These are phyloP conservation scores for Zymoseptoria tritici DNA, from an alignment of 2,329 filamentous ascomycete species.

Conservation along the genomic window DNA sequence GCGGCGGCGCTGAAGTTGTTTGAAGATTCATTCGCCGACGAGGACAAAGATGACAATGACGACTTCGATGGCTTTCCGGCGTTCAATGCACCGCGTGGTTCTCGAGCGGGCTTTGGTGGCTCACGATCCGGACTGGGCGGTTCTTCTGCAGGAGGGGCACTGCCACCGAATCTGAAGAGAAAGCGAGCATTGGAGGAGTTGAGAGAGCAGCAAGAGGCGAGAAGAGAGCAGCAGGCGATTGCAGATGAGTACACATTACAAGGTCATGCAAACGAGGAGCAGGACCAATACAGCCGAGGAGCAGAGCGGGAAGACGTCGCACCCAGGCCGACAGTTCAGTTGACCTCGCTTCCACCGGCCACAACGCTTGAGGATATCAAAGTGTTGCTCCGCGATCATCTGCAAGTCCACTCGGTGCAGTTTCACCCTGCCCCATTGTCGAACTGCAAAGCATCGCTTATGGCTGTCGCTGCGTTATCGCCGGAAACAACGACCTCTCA, in stretches of 20 bases:
- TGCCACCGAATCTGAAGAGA: constrained; percentile 26
- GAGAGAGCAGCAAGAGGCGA: constrained; percentile 24
- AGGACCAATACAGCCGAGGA: constrained; percentile 8
- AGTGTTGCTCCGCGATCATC: constrained; percentile 16
- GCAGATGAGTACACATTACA: constrained; percentile 8
- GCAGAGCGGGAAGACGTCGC: constrained; percentile 38
- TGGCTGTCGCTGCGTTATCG: constrained; percentile 73
- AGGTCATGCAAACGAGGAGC: constrained; percentile 18
- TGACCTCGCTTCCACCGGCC: constrained; percentile 47
- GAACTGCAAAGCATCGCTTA: constrained; percentile 55
- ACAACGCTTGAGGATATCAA: constrained; percentile 59
- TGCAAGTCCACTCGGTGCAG: constrained; percentile 23
- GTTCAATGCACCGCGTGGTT: constrained; percentile 38
- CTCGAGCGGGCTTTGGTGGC: constrained; percentile 11
- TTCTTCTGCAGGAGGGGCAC: constrained; percentile 34
- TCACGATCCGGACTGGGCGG: constrained; percentile 5
- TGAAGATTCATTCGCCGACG: constrained; percentile 61
- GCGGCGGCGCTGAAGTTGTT: constrained; percentile 83
- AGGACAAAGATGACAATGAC: constrained; percentile 41
- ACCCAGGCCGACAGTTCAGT: constrained; percentile 47
- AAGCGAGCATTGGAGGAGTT: constrained; percentile 29
- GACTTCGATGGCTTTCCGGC: constrained; percentile 14
- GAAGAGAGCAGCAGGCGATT: constrained; percentile 19
- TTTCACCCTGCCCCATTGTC: constrained; percentile 12
- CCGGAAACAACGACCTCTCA: constrained; percentile 75